Conservation (phyloP, 345 rosid genomes). For the Eucalyptus virginea region DNA sequence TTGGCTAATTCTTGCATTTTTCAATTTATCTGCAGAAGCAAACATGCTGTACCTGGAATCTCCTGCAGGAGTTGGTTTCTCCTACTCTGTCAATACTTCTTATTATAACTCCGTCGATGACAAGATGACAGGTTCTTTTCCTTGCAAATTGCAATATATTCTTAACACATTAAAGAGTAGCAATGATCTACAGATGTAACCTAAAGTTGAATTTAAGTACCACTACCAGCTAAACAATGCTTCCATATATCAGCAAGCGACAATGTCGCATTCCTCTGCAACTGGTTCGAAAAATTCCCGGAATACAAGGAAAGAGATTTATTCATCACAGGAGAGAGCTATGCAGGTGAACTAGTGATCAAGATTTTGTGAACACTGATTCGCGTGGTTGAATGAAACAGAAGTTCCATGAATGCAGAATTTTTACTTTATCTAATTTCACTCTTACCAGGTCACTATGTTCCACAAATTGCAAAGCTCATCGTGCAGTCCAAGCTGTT, state of each 20-base stretch:
- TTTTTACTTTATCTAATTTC: background rate
- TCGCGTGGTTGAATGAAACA: background rate
- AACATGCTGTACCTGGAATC: constrained; percentile 38
- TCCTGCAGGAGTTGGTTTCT: constrained; percentile 44
- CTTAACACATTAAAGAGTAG: background rate
- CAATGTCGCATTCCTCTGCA: constrained; percentile 14
- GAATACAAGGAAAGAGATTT: constrained; percentile 20
- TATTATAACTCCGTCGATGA: constrained; percentile 5
- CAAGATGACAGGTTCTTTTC: constrained; percentile 8
- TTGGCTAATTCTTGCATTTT: background rate
- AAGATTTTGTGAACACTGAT: background rate
- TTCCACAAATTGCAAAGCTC: constrained; percentile 37
- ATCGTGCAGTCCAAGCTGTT: constrained; percentile 12
- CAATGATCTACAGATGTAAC: background rate
- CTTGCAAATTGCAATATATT: background rate
- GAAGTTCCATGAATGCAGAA: background rate
- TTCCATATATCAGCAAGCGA: constrained; percentile 7
- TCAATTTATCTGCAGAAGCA: constrained; percentile 16
- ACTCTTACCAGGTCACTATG: constrained; percentile 30
- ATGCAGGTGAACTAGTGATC: background rate
- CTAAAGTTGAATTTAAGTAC: background rate
- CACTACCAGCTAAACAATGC: background rate
- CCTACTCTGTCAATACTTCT: constrained; percentile 22
- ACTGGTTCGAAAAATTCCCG: constrained; percentile 19
- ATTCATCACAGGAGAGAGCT: constrained; percentile 37